Evolutionary conservation across 2,329 filamentous ascomycete species (phyloP), one percentile per base, ranked within the genome.

Genomic region (Penicillium sp.): DNA sequence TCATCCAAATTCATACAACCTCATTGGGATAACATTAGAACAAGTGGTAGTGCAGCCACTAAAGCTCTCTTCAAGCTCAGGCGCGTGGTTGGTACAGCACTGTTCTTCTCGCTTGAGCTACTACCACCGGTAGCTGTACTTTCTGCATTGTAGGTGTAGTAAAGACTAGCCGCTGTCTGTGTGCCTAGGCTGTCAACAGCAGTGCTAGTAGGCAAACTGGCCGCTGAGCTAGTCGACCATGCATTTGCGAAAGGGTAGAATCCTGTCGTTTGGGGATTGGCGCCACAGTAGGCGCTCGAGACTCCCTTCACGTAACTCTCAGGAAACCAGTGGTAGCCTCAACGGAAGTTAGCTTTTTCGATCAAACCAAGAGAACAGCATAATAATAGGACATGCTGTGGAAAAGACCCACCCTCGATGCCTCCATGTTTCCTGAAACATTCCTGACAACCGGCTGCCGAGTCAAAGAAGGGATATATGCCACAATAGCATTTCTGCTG

Each of bases 391-490:
- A 35, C 10, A 35, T 25, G 9, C 19, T 25, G 3, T 35, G 13
- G 27, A 5, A 4, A 25, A 35, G 1, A 48, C 31, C 0, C 5
- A 48, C 46, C 46, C 19, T 48, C 46, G n/a, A 48, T 48, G 15
- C 31, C 46, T n/a, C 46, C 46, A 35, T 48, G 46, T 9, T 35
- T 35, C 13, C 31, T 35, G 15, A n/a, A 48, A 25, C 46, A 48
- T 15, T 35, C 29, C 19, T 48, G 29, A 35, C 45, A 48, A 48
- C 45, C 45, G 1, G 13, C 13, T 8, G 45, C 29, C 13, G 45
- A 48, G 29, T 48, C 45, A 35, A 48, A 48, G 45, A 48, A 48
- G 13, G 45, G 45, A 35, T 48, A 48, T 48, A 35, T 33, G 45
- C 17, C 45, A 35, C 45, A 48, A 35, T 33, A 48, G 19, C 45